Base-by-base conservation (phyloP, 148 eudicot species). In the Rhododendron ovatum region DNA sequence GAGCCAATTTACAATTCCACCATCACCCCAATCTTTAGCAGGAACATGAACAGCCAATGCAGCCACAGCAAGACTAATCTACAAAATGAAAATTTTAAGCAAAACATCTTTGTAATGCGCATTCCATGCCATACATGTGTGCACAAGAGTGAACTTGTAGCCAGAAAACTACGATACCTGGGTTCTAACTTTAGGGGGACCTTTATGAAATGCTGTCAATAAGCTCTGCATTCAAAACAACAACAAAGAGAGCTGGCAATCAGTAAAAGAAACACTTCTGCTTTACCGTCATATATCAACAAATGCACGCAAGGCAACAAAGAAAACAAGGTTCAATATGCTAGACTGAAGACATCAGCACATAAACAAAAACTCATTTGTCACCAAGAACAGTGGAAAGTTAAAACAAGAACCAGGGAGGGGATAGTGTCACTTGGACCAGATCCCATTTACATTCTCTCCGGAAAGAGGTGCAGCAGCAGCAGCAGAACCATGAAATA, bases 61-160 rank as follows among this genome's bases (percentile, higher is more conserved):
- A 86, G 99, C 98, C 83, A 97, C 98, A 39, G 99, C 98, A 90
- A 97, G 98, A 83, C 99, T 95, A 91, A 97, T 97, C 99, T 97
- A 91, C 78, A 92, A 82, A 86, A 37, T 78, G 76, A 84, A 84
- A 71, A 87, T 63, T 84, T 86, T 75, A 48, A 26, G 43, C 33
- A 83, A 55, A 63, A 12, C 28, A 76, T 76, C 81, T 85, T 61
- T 35, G 7, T 80, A 61, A 48, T 43, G 59, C 74, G 43, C 37
- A 89, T 51, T 10, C 71, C 80, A 30, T 17, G n/a, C 18, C 80
- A 61, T n/a, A 73, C 33, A 5, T 24, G n/a, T 35, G 43, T 18
- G 30, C 75, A 9, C 39, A 30, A 37, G 65, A 73, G 59, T n/a
- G 39, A n/a, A 73, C 12, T 15, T 13, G 28, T 35, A 37, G 80